Base-by-base conservation (phyloP, 192 early-diverging fungal genomes). In the Spizellomyces sp. region DNA sequence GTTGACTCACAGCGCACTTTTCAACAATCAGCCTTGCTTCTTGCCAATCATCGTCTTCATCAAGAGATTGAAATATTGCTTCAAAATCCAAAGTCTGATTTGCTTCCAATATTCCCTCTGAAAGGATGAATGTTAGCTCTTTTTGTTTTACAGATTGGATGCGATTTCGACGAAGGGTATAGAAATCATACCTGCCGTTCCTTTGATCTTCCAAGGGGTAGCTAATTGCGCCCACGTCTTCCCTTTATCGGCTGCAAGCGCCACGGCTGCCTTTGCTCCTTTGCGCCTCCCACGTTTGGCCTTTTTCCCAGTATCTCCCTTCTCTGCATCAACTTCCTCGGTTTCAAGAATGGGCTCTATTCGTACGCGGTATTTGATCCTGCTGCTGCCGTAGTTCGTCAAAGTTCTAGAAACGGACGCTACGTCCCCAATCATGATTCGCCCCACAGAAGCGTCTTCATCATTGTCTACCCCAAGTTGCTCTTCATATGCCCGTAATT, bases 21-120 rank as follows among this genome's bases (percentile, higher is more conserved):
- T 84, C 83, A 48, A 87, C 56, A 12, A 87, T 57, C 14, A 87
- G 68, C 56, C 57, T 59, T 4, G 85, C 85, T 62, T 87, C 80
- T 44, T 87, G 85, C 83, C 81, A 85, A 10, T 79, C 77, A 22
- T 82, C 82, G 9, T 82, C 82, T 56, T 81, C 69, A 9, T 82
- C 85, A 9, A 73, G 47, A 36, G 84, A 79, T 58, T 87, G 75
- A 70, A 83, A 87, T 4, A 78, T 62, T 9, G 81, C 81, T 9
- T 74, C 60, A 22, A 87, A 76, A 0, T 48, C 22, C 8, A 75
- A 56, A 15, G 69, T 57, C 14, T 75, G 64, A 62, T 83, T 79
- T 7, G 78, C 60, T 9, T 74, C 70, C 22, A 87, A 58, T 12
- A 67, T 56, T 5, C 85, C 85, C 62, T 81, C 82, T 66, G 41